These are phyloP conservation scores for Marasmius oreades DNA, from an alignment of 1,284 basidiomycete species.

Conservation along the genomic window DNA sequence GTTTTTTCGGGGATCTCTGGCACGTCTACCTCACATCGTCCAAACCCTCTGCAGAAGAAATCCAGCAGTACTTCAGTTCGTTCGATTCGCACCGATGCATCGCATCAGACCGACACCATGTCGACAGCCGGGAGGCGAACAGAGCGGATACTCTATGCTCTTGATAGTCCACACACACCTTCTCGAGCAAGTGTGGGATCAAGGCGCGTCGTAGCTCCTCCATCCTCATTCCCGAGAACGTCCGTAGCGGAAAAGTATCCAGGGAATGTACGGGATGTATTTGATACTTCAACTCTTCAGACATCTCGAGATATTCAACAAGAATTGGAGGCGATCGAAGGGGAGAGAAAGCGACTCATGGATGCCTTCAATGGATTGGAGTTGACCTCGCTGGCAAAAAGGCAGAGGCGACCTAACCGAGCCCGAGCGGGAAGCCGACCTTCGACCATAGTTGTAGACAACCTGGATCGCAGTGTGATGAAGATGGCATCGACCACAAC, in stretches of 20 bases:
- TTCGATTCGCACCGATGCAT: conserved; percentile 30
- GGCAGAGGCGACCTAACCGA: conserved; percentile 36
- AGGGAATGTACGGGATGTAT: conserved; percentile 36
- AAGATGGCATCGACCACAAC: conserved; percentile 17
- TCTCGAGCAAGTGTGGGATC: conserved; percentile 33
- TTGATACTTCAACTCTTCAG: conserved; percentile 51
- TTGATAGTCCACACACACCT: conserved; percentile 26
- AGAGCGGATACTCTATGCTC: conserved; percentile 20
- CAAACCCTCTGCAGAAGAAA: conserved; percentile 40
- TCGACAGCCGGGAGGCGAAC: conserved; percentile 39
- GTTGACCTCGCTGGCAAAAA: conserved; percentile 58
- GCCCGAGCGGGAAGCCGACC: conserved; percentile 18
- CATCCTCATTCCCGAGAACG: conserved; percentile 48
- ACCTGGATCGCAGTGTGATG: conserved; percentile 16
- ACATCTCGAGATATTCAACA: conserved; percentile 58
- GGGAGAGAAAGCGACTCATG: conserved; percentile 61
- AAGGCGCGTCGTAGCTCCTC: conserved; percentile 45
- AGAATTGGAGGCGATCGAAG: conserved; percentile 64
- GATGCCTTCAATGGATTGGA: conserved; percentile 77
- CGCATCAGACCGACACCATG: conserved; percentile 37
- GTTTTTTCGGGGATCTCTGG: conserved; percentile 46
- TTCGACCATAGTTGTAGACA: conserved; percentile 1
- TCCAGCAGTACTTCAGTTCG: conserved; percentile 46
- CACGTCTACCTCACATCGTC: conserved; percentile 20
- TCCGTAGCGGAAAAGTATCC: conserved; percentile 28